These are phyloP conservation scores for Fusarium odoratissimum DNA, from an alignment of 2,329 filamentous ascomycete genomes.

Conservation along the genomic window DNA sequence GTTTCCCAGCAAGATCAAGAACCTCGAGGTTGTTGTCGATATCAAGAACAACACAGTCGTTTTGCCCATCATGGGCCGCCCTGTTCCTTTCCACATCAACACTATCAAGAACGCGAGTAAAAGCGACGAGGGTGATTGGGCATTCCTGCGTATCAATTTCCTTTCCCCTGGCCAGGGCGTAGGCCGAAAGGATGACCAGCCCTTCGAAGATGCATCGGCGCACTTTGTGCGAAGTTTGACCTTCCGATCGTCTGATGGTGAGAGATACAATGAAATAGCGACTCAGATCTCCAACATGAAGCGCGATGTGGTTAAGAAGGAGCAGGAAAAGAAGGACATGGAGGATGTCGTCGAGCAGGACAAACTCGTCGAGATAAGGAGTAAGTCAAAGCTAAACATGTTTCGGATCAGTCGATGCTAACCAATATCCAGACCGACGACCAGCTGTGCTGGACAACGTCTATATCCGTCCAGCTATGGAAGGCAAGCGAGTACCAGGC, in stretches of 20 bases:
- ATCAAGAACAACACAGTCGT: slow-evolving; percentile 90
- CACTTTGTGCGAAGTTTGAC: slow-evolving; percentile 97
- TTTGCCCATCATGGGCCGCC: slow-evolving; percentile 95
- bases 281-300: slow-evolving; percentile 96
- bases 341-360: slow-evolving; percentile 99
- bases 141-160: slow-evolving; percentile 96
- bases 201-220: slow-evolving; percentile 94
- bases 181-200: slow-evolving; percentile 95
- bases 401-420: slow-evolving; percentile 47
- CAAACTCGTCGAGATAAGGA: slow-evolving; percentile 94
- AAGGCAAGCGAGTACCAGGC: slow-evolving; percentile 95
- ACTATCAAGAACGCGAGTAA: slow-evolving; percentile 99
- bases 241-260: slow-evolving; percentile 89
- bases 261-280: slow-evolving; percentile 89
- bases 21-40: slow-evolving; percentile 90
- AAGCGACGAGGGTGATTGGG: slow-evolving; percentile 94
- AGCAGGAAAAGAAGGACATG: slow-evolving; percentile 99
- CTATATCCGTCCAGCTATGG: slow-evolving; percentile 93
- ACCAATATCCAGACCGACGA: slow-evolving; percentile 77
- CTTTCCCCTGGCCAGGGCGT: slow-evolving; percentile 97
- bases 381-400: slow-evolving; percentile 60
- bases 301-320: slow-evolving; percentile 88
- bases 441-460: slow-evolving; percentile 92
- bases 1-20: slow-evolving; percentile 83
- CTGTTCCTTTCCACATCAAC: slow-evolving; percentile 96